Conservation (phyloP, 768 basidiomycete species). For the Kwoniella pini region DNA sequence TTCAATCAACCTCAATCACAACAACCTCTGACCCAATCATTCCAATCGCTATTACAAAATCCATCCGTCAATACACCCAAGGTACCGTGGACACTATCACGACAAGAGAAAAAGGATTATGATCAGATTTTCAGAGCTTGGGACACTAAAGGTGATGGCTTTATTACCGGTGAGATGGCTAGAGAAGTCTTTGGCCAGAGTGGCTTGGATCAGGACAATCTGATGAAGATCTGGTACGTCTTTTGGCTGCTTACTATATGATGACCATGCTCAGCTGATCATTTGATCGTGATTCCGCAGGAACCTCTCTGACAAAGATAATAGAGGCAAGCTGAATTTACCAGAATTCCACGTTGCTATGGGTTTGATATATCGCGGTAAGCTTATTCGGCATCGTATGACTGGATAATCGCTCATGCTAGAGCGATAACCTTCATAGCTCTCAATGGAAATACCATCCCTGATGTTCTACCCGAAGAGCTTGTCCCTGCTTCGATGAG, state of each 20-base stretch:
- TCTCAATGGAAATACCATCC: slow-evolving; percentile 87
- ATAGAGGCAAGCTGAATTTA: slow-evolving; percentile 91
- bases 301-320: slow-evolving; percentile 87
- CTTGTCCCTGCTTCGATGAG: slow-evolving; percentile 87
- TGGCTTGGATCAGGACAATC: slow-evolving; percentile 81
- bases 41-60: slow-evolving; percentile 81
- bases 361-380: slow-evolving; percentile 95
- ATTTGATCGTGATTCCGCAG: slow-evolving; percentile 58
- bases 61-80: slow-evolving; percentile 66
- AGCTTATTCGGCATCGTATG: too few species aligned
- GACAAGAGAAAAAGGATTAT: slow-evolving; percentile 93
- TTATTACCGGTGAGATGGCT: slow-evolving; percentile 80
- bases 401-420: background rate
- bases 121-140: slow-evolving; percentile 96
- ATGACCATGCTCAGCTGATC: background rate
- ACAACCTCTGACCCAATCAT: slow-evolving; percentile 74
- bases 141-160: slow-evolving; percentile 75
- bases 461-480: slow-evolving; percentile 81
- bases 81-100: slow-evolving; percentile 81
- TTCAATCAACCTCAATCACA: slow-evolving; percentile 59
- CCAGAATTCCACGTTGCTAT: slow-evolving; percentile 98
- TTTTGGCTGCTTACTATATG: background rate
- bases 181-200: slow-evolving; percentile 92
- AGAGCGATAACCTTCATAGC: slow-evolving; percentile 64
- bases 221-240: slow-evolving; percentile 87